Base-by-base conservation (phyloP, 2,329 filamentous ascomycete genomes). In the Trichocomaceae sp. region DNA sequence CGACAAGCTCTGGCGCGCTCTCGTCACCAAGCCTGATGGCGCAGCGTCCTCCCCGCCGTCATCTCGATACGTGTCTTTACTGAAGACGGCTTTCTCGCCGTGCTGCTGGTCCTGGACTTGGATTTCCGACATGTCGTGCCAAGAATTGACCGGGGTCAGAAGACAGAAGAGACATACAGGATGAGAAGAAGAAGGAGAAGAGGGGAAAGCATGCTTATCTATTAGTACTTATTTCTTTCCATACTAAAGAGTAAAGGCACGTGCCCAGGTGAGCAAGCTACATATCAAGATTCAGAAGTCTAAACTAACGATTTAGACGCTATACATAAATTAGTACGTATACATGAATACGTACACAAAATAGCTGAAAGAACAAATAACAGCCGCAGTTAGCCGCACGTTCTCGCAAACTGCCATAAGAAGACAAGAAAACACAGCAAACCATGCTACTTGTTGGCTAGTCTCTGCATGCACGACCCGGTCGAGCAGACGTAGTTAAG, bases 1-100 rank as follows among this genome's bases (percentile, higher is more conserved):
- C 9, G 64, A 66, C 22, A 64, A 45, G 23, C 59, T 64, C 57
- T 66, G 63, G 26, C 57, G 56, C 41, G 60, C 63, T 51, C 22
- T 54, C 8, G 62, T 58, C 9, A 59, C 63, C 37, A 56, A 41
- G 20, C 26, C 44, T 35, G 59, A 59, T 26, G 54, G 54, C 26
- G 54, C 58, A 6, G 46, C 35, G 4, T 56, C 49, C 20, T 57
- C 46, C 1, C 52, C 49, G n/a, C 12, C 17, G 6, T 51, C 33
- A 0, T 47, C 20, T 4, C 20, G n/a, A 29, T 22, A 15, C 2
- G 44, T n/a, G 9, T 45, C 19, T 5, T 35, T 22, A 7, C 19
- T 39, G 19, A 23, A 15, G 26, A 37, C 22, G 13, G 15, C 52
- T n/a, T 44, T 29, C 20, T 50, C 53, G 6, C 46, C 52, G 9